Evolutionary conservation across 2,329 filamentous ascomycete genomes (phyloP), one percentile per base, ranked within the genome.

Genomic region (Alternaria infectoria): DNA sequence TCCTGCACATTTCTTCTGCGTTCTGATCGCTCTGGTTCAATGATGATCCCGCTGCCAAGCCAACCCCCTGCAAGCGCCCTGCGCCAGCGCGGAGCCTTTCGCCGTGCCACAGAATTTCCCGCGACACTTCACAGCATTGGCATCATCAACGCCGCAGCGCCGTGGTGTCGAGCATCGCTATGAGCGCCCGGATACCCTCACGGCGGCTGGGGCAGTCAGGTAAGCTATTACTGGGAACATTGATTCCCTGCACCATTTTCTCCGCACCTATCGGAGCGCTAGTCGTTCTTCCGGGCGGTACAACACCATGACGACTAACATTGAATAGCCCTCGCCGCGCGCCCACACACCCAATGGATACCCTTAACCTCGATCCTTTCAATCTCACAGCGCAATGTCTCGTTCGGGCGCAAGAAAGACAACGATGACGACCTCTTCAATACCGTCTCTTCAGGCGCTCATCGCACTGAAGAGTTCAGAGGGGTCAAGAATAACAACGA

Each of bases 111-210:
- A 67, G 68, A 69, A 69, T 60, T 69, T 69, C 63, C 62, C 61
- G 54, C 32, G 36, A 15, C 46, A 56, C 59, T 28, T 57, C 64
- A 61, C 67, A 28, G 49, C 60, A 17, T 11, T 26, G 60, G 54
- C 49, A 55, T 49, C 68, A 69, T 69, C 73, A 61, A 54, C 69
- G 64, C 64, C 64, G 58, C 66, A 68, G 68, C 68, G 73, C 74
- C 70, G 75, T 45, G 63, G 60, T 49, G 57, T 51, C 57, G 61
- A 67, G 64, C 71, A 73, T 73, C 74, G 57, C 68, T 76, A 93
- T 93, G 90, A 91, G 85, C 81, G 80, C 90, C 73, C 86, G 86
- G 79, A 81, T 89, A 75, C 88, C 89, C 70, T 84, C 88, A 73
- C 83, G 88, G 83, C 87, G 86, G 82, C 81, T 90, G 71, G 83